Base-by-base conservation (phyloP, 176 grass and related monocot genomes). In the Hsuehochloa calcarea region DNA sequence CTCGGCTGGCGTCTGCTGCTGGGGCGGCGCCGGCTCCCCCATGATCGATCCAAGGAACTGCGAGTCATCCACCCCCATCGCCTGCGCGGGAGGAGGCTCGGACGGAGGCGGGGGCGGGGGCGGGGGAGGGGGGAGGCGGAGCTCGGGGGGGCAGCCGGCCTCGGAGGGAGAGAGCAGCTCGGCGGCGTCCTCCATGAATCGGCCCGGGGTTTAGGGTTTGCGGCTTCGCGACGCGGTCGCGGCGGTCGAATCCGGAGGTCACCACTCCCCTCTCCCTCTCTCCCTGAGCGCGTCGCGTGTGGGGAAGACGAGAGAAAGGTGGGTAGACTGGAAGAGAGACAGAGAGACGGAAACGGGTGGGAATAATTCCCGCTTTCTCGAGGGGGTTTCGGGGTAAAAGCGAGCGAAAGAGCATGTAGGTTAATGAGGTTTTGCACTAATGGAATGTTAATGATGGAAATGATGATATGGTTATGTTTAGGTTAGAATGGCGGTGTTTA, bases 31-130 rank as follows among this genome's bases (percentile, higher is more conserved):
- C 0, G 38, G 55, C 27, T 85, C 70, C 27, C 80, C 91, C 43
- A 91, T 78, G 80, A 90, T 87, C 29, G 96, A 90, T 72, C 81
- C 78, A 0, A 89, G 86, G 73, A 99, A 90, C 26, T 92, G 86
- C 63, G 88, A 86, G 71, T 94, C 81, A 43, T 92, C 86, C 78
- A 83, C 62, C 70, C 65, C 64, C 46, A 51, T 0, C 0, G 47
- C 4, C 9, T 16, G 26, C 13, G 44, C 7, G 1, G 58, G 39
- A 10, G 78, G 69, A 0, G 56, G 74, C 67, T 59, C 45, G 10
- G 69, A 38, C 3, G 61, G 49, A n/a, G n/a, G n/a, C n/a, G n/a
- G n/a, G n/a, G n/a, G n/a, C n/a, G n/a, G n/a, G n/a, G n/a, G n/a
- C n/a, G n/a, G n/a, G n/a, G n/a, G n/a, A 0, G 54, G 56, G 15